Evolutionary conservation across 2,329 filamentous ascomycete genomes (phyloP).

Genomic region (Penicillium verrucosum): DNA sequence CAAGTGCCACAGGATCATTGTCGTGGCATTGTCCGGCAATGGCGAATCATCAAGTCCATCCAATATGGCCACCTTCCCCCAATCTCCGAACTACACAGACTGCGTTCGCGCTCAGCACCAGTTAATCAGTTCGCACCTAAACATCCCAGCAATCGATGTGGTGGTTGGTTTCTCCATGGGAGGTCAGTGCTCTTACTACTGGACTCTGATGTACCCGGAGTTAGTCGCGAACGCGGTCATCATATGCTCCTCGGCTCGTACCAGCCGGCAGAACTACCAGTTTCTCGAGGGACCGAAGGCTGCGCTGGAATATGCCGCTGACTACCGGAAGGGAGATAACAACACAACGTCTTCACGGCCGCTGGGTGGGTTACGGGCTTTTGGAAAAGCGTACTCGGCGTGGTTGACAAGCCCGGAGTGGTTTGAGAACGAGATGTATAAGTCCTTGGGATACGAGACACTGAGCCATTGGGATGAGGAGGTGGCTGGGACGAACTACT

Average conservation of each 20-base stretch:
- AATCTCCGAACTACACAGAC: constrained; percentile 43
- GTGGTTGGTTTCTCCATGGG: constrained; percentile 52
- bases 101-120: constrained; percentile 44
- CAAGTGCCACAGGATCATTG: constrained; percentile 44
- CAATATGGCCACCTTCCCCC: constrained; percentile 43
- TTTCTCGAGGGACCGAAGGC: constrained; percentile 47
- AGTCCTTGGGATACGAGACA: constrained; percentile 34
- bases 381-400: constrained; percentile 48
- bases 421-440: constrained; percentile 46
- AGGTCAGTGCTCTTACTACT: constrained; percentile 50
- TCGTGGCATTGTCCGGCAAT: constrained; percentile 49
- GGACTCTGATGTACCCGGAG: constrained; percentile 45
- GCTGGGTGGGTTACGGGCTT: constrained; percentile 41
- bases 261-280: constrained; percentile 48
- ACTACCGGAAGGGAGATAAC: constrained; percentile 36
- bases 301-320: constrained; percentile 41
- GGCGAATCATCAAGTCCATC: constrained; percentile 50
- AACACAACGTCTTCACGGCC: constrained; percentile 15
- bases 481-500: constrained; percentile 31
- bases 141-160: constrained; percentile 37
- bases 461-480: constrained; percentile 38
- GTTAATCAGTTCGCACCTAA: constrained; percentile 39
- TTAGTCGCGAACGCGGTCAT: constrained; percentile 42
- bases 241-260: constrained; percentile 48
- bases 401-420: constrained; percentile 49